These are phyloP conservation scores for Naganishia sp. DNA, from an alignment of 1,284 basidiomycete species.

Conservation along the genomic window DNA sequence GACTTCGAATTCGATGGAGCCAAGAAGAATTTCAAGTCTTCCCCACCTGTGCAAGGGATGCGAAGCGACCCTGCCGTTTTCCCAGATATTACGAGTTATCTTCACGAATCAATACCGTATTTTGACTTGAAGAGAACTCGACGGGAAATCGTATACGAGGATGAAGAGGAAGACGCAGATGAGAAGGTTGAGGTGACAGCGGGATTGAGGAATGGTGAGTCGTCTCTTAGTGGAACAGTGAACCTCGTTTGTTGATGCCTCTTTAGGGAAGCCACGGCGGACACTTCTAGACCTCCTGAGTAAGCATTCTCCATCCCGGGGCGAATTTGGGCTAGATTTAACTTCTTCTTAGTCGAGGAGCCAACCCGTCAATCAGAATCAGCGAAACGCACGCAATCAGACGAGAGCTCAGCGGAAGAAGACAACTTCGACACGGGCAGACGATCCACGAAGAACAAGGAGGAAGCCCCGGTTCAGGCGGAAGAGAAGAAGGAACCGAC, in stretches of 20 bases:
- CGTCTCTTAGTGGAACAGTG: too few species aligned
- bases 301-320: neutral
- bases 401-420: neutral
- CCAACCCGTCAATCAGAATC: neutral
- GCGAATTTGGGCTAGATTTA: neutral
- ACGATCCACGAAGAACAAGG: neutral
- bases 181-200: slow-evolving; percentile 1
- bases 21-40: neutral
- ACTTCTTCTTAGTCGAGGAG: neutral
- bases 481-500: neutral
- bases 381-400: neutral
- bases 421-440: neutral
- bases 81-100: neutral
- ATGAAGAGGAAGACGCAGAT: slow-evolving; percentile 16
- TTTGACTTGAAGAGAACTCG: neutral
- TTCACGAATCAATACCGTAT: slow-evolving; percentile 11
- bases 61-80: neutral
- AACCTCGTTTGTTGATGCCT: too few species aligned
- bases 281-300: neutral
- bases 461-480: neutral
- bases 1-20: neutral
- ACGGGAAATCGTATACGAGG: neutral
- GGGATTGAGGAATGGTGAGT: neutral
- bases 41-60: slow-evolving; percentile 2
- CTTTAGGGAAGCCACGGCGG: too few species aligned